phyloP scores from a whole-genome alignment of 192 early-diverging fungal species.

The Paraglomus occultum region DNA sequence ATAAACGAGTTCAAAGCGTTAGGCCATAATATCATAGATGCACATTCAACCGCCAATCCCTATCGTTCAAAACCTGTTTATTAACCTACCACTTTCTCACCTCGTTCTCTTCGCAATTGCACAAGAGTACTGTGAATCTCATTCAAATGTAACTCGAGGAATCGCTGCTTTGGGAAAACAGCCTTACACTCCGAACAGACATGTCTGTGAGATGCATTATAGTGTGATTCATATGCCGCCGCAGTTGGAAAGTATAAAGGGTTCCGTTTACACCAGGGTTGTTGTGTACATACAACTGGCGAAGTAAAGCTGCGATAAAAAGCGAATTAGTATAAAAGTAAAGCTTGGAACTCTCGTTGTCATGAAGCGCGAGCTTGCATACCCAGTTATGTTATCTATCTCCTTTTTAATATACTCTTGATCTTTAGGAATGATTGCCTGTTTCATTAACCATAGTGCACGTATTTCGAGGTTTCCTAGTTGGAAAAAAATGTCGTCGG shows the following conservation, averaged over 20 bases:
- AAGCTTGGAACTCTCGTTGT: background rate
- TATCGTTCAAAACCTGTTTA: background rate
- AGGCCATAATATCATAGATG: background rate
- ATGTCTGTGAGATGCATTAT: conserved; percentile 48
- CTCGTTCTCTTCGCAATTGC: conserved; percentile 45
- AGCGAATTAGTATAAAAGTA: background rate
- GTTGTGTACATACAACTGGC: conserved; percentile 29
- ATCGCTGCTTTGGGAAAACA: conserved; percentile 47
- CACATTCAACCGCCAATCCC: background rate
- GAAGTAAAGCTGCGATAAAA: too few relatives aligned
- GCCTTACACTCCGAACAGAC: conserved; percentile 46
- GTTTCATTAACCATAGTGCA: conserved; percentile 32
- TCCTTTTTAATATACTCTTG: conserved; percentile 15
- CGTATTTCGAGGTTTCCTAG: conserved; percentile 36
- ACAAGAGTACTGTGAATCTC: conserved; percentile 50
- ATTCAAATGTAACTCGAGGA: conserved; percentile 47
- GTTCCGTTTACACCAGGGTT: conserved; percentile 4
- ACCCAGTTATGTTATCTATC: background rate
- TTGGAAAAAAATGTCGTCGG: conserved; percentile 30
- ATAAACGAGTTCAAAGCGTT: background rate
- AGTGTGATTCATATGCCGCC: conserved; percentile 49
- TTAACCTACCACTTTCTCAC: conserved; percentile 48
- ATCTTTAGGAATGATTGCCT: conserved; percentile 10
- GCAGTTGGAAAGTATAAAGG: conserved; percentile 35
- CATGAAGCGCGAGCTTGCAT: background rate